Base-by-base conservation (phyloP, 2,329 filamentous ascomycete genomes). In the Pestalotiopsis sp. region DNA sequence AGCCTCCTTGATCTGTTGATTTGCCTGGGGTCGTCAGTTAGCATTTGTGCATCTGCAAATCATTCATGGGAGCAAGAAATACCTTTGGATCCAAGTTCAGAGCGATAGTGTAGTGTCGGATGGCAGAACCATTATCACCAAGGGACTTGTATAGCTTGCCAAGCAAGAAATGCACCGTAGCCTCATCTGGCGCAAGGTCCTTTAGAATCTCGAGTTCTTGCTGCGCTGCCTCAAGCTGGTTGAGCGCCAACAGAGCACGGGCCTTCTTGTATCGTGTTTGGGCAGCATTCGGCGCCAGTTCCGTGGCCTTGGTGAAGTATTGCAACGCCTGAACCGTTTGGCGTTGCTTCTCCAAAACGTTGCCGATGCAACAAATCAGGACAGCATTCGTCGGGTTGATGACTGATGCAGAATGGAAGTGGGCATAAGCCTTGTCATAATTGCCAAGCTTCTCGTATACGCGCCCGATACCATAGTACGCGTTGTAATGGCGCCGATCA, bases 1-100 rank as follows among this genome's bases (percentile, higher is more conserved):
- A 20, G 94, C 94, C 79, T 97, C 94, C 82, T 98, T 99, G 81
- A 99, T 98, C 80, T 94, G 92, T 71, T 93, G 92, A 72, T 93
- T 94, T 75, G 95, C 94, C 95, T 97, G 73, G 14, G 66, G 20
- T 6, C 31, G 66, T n/a, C 13, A 31, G 68, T 78, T 74, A 81
- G 79, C 67, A 66, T 69, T 67, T 39, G 39, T n/a, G 52, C 23
- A 45, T 7, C 23, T 45, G 11, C 36, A 49, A 58, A 23, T 1
- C 14, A 14, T 36, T 7, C n/a, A 5, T 11, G 61, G 17, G 17
- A 39, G n/a, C 14, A 6, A 45, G 61, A 78, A 86, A 78, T 85
- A 97, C 95, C 91, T 98, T 98, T 38, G 95, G 96, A 84, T 99
- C 96, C 76, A 99, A 83, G 80, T 97, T 97, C 77, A 98, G 84